Base-by-base conservation (phyloP, 106 monocot genomes). In the Platanthera zijinensis region DNA sequence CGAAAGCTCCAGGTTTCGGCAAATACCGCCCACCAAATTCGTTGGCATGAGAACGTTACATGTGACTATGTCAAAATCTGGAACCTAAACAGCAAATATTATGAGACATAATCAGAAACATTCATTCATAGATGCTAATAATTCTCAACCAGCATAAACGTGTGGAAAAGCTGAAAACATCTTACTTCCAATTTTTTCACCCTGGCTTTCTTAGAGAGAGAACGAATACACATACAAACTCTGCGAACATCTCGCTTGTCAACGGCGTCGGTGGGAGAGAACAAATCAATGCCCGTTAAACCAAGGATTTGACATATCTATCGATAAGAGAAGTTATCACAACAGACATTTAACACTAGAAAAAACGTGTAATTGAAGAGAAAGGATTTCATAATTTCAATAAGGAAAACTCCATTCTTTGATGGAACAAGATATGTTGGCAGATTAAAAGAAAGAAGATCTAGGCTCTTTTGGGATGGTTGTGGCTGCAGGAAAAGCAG, bases 141-240 rank as follows among this genome's bases (percentile, higher is more conserved):
- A 39, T 39, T 2, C 39, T 39, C 39, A 67, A 80, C 72, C 32
- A 78, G 22, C 19, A 32, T 17, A 69, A 15, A 73, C 18, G 19
- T 18, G 5, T 62, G 18, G 0, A 71, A 4, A 7, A 59, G 54
- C 50, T 47, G 79, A 61, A 61, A 61, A 19, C 19, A 61, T 61
- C 59, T 85, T 78, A 91, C 91, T 54, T 76, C 77, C 62, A 91
- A 78, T 39, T 82, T 71, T 70, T 76, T 86, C 39, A 57, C 72
- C 61, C 81, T 85, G 47, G 91, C 81, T 68, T 81, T 91, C 48
- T 88, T 91, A 25, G 91, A 91, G n/a, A 91, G 79, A 56, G 86
- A 91, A 30, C 91, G 91, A 68, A 91, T 84, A 68, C 91, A 91
- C 86, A 91, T 91, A 73, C 91, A 91, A 48, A 91, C 90, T 82